Conservation (phyloP, 768 basidiomycete species). For the Phlebiopsis gigantea region DNA sequence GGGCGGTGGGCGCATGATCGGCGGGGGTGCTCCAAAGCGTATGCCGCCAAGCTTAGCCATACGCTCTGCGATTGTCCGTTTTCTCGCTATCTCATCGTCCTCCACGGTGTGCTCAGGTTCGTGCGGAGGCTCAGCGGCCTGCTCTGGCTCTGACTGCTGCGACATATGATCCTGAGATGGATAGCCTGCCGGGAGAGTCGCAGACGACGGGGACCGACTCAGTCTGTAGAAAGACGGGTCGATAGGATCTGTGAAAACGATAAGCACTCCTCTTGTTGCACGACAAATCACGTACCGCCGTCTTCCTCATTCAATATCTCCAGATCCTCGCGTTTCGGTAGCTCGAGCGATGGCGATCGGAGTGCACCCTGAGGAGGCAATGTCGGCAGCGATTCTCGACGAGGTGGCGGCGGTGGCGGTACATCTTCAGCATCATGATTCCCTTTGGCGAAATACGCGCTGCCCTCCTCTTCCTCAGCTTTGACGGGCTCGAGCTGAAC, state of each 20-base stretch:
- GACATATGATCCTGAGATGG: background rate
- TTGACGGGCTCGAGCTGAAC: background rate
- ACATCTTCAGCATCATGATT: background rate
- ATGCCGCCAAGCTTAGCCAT: slow-evolving; percentile 92
- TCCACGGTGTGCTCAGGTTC: slow-evolving; percentile 32
- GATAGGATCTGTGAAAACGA: slow-evolving; percentile 49
- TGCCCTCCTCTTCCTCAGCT: background rate
- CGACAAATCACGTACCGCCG: slow-evolving; percentile 41
- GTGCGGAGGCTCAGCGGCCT: background rate
- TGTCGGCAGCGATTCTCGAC: background rate
- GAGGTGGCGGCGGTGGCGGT: slow-evolving; percentile 19
- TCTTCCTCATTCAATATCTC: slow-evolving; percentile 54
- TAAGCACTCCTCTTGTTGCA: background rate
- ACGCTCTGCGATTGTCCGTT: slow-evolving; percentile 81
- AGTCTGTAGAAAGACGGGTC: slow-evolving; percentile 60
- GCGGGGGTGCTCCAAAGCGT: slow-evolving; percentile 65
- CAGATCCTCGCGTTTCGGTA: background rate
- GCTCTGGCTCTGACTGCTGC: background rate
- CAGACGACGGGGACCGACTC: slow-evolving; percentile 25
- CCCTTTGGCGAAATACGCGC: background rate
- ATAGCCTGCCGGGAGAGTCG: background rate
- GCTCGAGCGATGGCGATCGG: background rate
- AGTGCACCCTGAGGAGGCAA: background rate
- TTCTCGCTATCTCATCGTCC: slow-evolving; percentile 40
- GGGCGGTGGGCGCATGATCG: slow-evolving; percentile 32